Base-by-base conservation (phyloP, 495 filamentous ascomycete species). In the Trichoderma orchidacearum region DNA sequence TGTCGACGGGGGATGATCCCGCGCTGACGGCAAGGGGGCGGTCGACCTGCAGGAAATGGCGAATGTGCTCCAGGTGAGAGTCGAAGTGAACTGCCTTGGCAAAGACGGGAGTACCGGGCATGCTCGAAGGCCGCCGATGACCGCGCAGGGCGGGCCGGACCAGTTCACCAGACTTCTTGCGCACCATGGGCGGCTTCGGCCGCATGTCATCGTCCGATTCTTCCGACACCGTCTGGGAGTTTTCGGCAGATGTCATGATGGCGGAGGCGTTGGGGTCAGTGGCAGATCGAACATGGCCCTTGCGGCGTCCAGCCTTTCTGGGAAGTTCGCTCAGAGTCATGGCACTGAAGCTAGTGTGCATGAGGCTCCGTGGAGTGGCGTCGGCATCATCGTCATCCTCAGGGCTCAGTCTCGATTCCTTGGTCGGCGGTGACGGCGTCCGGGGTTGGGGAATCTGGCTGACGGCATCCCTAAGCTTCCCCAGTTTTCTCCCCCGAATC, bases 91-190 rank as follows among this genome's bases (percentile, higher is more conserved):
- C 94, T 7, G 86, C 86, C 68, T 98, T 98, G 31, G 86, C 83
- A 66, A 90, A 97, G 0, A 91, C 94, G 0, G 93, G 93, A 5
- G 93, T 98, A 12, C 94, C 94, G 6, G 93, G 93, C 90, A 97
- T 94, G 69, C 92, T 96, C 0, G 87, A 95, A 1, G 90, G 91
- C 38, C 94, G 84, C 58, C 89, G 79, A 51, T 82, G 78, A 3
- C 84, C 86, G 52, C 92, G 85, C 36, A 98, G 76, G 1, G 93
- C 95, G 5, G 93, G 95, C 60, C 92, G 84, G 53, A 98, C 93
- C 53, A 97, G 79, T 69, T 98, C 93, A 25, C 93, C 93, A 35
- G 93, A 97, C 77, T 98, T 98, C 77, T 98, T 98, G 56, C 93
- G 83, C 54, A 98, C 83, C 84, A 97, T 89, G 21, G 82, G 82